Evolutionary conservation across 352 stramenopile genomes (phyloP), one percentile per base, ranked within the genome.

Genomic region (Phytophthora vignae): DNA sequence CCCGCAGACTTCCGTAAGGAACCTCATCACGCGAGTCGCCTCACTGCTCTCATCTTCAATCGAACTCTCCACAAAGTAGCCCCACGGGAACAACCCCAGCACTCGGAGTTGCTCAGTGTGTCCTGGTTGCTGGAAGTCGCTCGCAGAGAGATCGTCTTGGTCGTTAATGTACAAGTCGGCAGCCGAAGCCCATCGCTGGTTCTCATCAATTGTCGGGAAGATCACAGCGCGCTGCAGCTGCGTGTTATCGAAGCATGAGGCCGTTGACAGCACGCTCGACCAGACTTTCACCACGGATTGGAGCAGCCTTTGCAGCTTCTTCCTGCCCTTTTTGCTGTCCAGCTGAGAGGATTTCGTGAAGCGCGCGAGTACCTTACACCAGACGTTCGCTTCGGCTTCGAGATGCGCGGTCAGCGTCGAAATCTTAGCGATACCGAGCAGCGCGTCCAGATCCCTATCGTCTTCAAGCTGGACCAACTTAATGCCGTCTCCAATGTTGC

Each of bases 161-260:
- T 95, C 86, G 55, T 95, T 93, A 11, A 94, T 29, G 53, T 87
- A 93, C 56, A 93, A 42, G 14, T 90, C 74, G 0, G 55, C 52
- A 27, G 73, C 72, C 22, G 61, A 72, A 11, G 33, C n/a, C 40
- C 75, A 83, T 50, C 31, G 46, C 15, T 52, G 21, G 6, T 21
- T 62, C 11, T 67, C 62, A 42, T 65, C 62, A 11, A 83, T 59
- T 19, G 65, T 78, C 9, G 73, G 79, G 21, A 83, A 83, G 4
- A 87, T 6, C 14, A 65, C 52, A 19, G 75, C 62, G 25, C 73
- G 72, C 49, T 87, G 81, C 17, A 79, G 17, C 36, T 17, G 31
- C 17, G 12, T 73, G 62, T 2, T 77, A 44, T 46, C 36, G 49
- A 22, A 48, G 31, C 17, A 69, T 12, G 64, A 63, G 22, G 54